phyloP scores from a whole-genome alignment of 805 yeast genomes.

The Sugiyamaella valdiviana region DNA sequence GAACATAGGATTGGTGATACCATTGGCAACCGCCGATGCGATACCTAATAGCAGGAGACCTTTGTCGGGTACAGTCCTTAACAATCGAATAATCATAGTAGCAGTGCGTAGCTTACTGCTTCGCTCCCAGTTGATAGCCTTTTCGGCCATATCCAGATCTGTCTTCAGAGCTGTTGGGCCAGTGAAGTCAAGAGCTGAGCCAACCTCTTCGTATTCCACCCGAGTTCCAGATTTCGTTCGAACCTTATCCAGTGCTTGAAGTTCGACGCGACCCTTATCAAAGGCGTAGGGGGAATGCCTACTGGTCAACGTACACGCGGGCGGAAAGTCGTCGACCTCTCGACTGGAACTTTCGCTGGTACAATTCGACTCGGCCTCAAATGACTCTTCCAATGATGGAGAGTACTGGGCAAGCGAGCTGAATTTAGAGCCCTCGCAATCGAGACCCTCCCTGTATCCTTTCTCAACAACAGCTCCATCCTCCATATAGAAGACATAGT shows the following conservation, averaged over 20 bases:
- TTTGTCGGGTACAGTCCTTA: conserved; percentile 17
- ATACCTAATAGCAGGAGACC: conserved; percentile 44
- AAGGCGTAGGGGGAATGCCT: too few relatives aligned
- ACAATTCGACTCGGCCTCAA: too few relatives aligned
- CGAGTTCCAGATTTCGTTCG: neutral
- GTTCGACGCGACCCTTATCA: neutral
- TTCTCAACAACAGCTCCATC: conserved; percentile 44
- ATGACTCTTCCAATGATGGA: neutral
- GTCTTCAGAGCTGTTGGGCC: neutral
- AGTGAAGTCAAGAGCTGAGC: neutral
- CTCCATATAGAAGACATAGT: conserved; percentile 53
- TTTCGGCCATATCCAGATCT: neutral
- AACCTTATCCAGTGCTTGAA: neutral
- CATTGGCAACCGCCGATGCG: conserved; percentile 34
- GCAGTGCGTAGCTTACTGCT: neutral
- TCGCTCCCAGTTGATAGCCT: neutral
- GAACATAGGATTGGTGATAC: conserved; percentile 67
- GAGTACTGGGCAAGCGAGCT: neutral
- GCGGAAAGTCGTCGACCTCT: too few relatives aligned
- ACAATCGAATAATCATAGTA: neutral
- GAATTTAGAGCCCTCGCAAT: neutral
- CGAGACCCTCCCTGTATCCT: conserved; percentile 2
- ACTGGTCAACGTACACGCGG: too few relatives aligned
- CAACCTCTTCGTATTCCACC: neutral
- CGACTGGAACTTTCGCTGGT: too few relatives aligned